Base-by-base conservation (phyloP, 495 filamentous ascomycete species). In the Aspergillus wentii region DNA sequence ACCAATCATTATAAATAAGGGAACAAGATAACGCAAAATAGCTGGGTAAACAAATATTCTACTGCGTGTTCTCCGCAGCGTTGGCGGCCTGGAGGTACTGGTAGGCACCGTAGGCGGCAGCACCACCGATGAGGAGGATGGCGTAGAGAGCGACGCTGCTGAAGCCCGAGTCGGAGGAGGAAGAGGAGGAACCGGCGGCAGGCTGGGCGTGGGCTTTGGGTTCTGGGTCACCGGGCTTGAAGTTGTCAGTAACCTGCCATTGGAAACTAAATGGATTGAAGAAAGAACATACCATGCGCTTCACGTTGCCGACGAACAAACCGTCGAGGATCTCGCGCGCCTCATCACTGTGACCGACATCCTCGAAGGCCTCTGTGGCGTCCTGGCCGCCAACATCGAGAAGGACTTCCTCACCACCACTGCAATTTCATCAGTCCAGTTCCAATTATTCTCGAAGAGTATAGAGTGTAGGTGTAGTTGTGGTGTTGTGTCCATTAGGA, bases 261-360 rank as follows among this genome's bases (percentile, higher is more conserved):
- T 40, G 31, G 17, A 21, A 7, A 16, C 7, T 33, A 29, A n/a
- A 42, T 15, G 38, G 34, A 19, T 31, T 16, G 27, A 34, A 38
- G 38, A 41, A 38, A 46, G 40, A 26, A 58, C 74, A 48, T 80
- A 96, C 91, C 74, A 82, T 61, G 61, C 90, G 79, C 79, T 95
- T 95, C 50, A 99, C 67, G 18, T 48, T 77, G 38, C 88, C 92
- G 45, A 95, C 80, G 21, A 82, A 68, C 44, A 95, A 70, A 46
- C 81, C 79, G 17, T 82, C 76, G 13, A 99, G 80, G 55, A 95
- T 89, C 72, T 96, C 88, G 35, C 94, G 83, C 42, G 94, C 94
- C 74, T 99, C 94, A 63, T 99, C 94, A 62, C 85, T 92, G 83
- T 99, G 94, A 45, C 94, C 94, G 61, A 99, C 94, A 68, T 99